Conservation (phyloP, 2,329 filamentous ascomycete genomes). For the Fusarium neocosmosporiellum region DNA sequence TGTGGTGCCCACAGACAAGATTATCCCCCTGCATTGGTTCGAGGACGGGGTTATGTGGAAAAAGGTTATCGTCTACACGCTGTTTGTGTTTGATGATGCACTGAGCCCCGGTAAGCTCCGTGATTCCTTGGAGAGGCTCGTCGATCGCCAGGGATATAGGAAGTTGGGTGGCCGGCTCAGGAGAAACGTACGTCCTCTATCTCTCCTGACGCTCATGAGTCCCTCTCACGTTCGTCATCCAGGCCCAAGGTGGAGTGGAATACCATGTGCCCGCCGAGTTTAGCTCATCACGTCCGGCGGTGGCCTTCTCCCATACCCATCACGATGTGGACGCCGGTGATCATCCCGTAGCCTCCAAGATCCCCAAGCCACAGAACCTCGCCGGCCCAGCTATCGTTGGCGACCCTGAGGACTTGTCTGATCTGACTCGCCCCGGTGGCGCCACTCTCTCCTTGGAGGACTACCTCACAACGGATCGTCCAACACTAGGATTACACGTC, state of each 20-base stretch:
- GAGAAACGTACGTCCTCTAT: not conserved
- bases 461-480: constrained; percentile 51
- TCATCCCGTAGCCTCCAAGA: not conserved
- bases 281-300: not conserved
- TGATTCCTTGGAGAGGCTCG: not conserved
- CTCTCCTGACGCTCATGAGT: not conserved
- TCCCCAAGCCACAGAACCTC: not conserved
- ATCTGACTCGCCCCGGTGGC: not conserved
- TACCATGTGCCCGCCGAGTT: constrained; percentile 5
- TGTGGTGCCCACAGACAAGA: constrained; percentile 20
- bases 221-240: not conserved
- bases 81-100: constrained; percentile 45
- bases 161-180: constrained; percentile 11
- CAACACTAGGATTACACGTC: constrained; percentile 55
- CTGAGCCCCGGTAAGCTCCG: constrained; percentile 5
- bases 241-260: not conserved
- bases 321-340: not conserved
- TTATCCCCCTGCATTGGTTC: constrained; percentile 41
- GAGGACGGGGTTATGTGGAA: constrained; percentile 41
- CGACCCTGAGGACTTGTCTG: constrained; percentile 3
- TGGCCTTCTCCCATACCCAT: not conserved
- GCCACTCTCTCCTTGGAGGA: constrained; percentile 36
- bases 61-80: constrained; percentile 37
- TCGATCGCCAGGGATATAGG: not conserved
- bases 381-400: constrained; percentile 1